Evolutionary conservation across 164 flowering plant genomes (phyloP).

Genomic region (Nymphaea thermarum): DNA sequence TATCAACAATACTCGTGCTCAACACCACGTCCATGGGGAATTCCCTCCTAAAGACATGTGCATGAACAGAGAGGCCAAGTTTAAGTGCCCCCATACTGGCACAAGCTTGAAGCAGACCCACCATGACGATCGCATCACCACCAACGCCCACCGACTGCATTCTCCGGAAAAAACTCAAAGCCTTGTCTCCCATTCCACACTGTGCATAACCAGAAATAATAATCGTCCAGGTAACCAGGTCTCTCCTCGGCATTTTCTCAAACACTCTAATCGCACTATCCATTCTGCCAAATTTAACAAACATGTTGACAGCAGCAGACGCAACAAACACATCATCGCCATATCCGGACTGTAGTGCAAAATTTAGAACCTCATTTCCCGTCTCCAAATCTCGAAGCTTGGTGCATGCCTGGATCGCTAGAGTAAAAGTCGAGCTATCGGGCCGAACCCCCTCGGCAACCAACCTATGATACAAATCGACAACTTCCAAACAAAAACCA

Average conservation of each 20-base stretch:
- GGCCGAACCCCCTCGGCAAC: conserved; percentile 7
- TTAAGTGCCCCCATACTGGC: conserved; percentile 11
- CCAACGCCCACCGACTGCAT: conserved; percentile 14
- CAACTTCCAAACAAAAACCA: conserved; percentile 6
- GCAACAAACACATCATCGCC: conserved; percentile 20
- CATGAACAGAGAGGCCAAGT: conserved; percentile 18
- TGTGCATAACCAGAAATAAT: conserved; percentile 15
- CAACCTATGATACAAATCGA: conserved; percentile 5
- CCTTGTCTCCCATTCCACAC: conserved; percentile 10
- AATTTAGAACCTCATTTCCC: conserved; percentile 11
- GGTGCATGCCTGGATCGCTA: conserved; percentile 15
- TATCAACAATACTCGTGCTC: conserved; percentile 18
- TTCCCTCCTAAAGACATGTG: conserved; percentile 13
- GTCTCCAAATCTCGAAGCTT: conserved; percentile 5
- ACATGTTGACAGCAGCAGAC: conserved; percentile 14
- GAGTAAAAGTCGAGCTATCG: conserved; percentile 16
- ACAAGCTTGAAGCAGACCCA: conserved; percentile 16
- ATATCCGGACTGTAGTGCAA: conserved; percentile 10
- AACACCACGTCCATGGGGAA: conserved; percentile 16
- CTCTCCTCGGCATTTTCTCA: conserved; percentile 12
- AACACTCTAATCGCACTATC: conserved; percentile 12
- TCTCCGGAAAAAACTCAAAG: conserved; percentile 9
- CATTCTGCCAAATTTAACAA: conserved; percentile 16
- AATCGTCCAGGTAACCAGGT: conserved; percentile 19
- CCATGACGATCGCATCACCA: conserved; percentile 17